phyloP scores from a whole-genome alignment of 805 yeast species.

The Pichia sporocuriosa region DNA sequence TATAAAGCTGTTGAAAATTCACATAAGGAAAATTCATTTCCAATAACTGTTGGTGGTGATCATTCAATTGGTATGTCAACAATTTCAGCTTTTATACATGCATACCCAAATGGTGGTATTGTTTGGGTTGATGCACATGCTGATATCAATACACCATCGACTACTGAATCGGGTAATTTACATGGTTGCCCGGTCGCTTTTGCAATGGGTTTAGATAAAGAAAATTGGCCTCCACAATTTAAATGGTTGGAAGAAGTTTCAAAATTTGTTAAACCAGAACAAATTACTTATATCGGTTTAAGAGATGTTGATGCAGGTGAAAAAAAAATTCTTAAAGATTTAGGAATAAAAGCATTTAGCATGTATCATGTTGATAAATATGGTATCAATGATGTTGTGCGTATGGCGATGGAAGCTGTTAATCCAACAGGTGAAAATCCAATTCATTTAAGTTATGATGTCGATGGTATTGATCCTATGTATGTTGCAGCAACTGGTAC shows the following conservation, averaged over 20 bases:
- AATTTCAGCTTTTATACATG: conserved; percentile 71
- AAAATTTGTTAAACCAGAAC: conserved; percentile 57
- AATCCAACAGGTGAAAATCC: conserved; percentile 69
- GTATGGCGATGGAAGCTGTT: conserved; percentile 77
- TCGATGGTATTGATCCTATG: conserved; percentile 92
- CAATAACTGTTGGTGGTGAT: conserved; percentile 91
- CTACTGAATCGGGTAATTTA: conserved; percentile 81
- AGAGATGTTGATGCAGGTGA: conserved; percentile 91
- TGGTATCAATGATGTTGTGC: conserved; percentile 87
- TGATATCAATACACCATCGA: conserved; percentile 82
- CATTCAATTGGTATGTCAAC: conserved; percentile 96
- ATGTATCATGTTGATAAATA: conserved; percentile 95
- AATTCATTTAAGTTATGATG: conserved; percentile 87
- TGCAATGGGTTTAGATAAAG: conserved; percentile 70
- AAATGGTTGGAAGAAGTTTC: conserved; percentile 53
- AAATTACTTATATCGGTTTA: conserved; percentile 87
- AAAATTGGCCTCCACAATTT: conserved; percentile 64
- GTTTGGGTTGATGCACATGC: conserved; percentile 99
- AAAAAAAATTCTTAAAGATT: conserved; percentile 60
- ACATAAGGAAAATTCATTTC: conserved; percentile 46
- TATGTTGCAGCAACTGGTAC: conserved; percentile 97
- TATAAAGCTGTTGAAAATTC: conserved; percentile 52
- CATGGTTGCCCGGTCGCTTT: conserved; percentile 97
- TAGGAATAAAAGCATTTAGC: conserved; percentile 76
- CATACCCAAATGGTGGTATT: conserved; percentile 81